phyloP scores from a whole-genome alignment of 2,329 filamentous ascomycete species.

The Didymella sp. region DNA sequence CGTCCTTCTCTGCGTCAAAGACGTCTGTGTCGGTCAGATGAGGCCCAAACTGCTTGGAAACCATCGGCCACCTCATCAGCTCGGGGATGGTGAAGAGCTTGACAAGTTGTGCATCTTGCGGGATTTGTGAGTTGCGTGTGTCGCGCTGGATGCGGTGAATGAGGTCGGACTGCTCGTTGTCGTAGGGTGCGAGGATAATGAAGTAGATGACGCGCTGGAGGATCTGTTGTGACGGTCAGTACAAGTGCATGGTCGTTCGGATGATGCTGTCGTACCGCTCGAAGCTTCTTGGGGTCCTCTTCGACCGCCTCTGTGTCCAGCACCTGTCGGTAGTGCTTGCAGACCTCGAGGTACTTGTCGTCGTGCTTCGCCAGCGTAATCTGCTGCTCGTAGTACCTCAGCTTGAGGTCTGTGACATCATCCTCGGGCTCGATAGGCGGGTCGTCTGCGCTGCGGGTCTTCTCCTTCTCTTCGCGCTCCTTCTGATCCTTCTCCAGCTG shows the following conservation, averaged over 20 bases:
- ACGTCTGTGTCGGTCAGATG: constrained; percentile 90
- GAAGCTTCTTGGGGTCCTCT: constrained; percentile 83
- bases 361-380: constrained; percentile 96
- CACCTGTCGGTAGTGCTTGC: constrained; percentile 98
- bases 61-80: constrained; percentile 97
- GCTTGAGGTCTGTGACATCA: constrained; percentile 94
- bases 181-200: constrained; percentile 92
- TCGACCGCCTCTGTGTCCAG: constrained; percentile 95
- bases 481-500: constrained; percentile 91
- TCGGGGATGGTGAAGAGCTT: constrained; percentile 95
- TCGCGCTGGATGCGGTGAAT: constrained; percentile 92
- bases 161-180: constrained; percentile 98
- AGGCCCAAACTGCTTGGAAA: constrained; percentile 85
- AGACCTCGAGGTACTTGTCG: constrained; percentile 94
- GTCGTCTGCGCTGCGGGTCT: constrained; percentile 77
- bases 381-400: constrained; percentile 96
- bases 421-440: constrained; percentile 78
- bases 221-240: constrained; percentile 60
- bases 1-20: constrained; percentile 72
- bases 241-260: not conserved
- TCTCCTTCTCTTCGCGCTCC: constrained; percentile 83
- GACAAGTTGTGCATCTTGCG: constrained; percentile 82
- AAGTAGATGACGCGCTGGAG: constrained; percentile 97
- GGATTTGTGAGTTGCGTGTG: constrained; percentile 76
- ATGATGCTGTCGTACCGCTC: constrained; percentile 68